Evolutionary conservation across 2,329 filamentous ascomycete species (phyloP).

Genomic region (Calonectria hawksworthii): DNA sequence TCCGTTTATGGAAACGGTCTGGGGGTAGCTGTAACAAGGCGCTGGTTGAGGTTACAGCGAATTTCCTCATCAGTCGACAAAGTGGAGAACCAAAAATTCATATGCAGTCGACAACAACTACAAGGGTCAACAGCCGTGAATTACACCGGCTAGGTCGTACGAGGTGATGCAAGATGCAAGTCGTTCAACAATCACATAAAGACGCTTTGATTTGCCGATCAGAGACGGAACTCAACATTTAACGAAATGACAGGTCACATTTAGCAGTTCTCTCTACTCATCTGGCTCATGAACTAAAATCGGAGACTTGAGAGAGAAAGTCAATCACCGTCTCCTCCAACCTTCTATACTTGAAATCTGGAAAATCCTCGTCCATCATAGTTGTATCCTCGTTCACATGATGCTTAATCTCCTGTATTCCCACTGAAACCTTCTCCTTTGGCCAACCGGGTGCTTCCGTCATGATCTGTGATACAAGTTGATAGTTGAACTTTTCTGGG

Average conservation of each 20-base stretch:
- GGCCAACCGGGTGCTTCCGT: not conserved
- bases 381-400: not conserved
- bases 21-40: not conserved
- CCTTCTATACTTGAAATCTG: not conserved
- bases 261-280: rapidly evolving
- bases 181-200: too few species aligned
- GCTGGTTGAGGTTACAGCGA: not conserved
- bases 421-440: not conserved
- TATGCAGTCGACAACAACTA: not conserved
- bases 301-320: constrained; percentile 9
- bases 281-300: not conserved
- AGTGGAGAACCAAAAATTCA: not conserved
- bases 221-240: not conserved
- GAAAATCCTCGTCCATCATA: constrained; percentile 12
- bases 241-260: not conserved
- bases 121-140: not conserved
- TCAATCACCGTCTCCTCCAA: constrained; percentile 10
- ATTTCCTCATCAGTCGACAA: not conserved
- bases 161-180: not conserved
- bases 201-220: not conserved
- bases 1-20: not conserved
- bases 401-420: constrained; percentile 12
- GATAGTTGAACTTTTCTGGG: constrained; percentile 29
- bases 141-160: not conserved
- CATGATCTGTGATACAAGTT: constrained; percentile 24